phyloP scores from a whole-genome alignment of 2,329 filamentous ascomycete species.

The Fusarium sambucinum region DNA sequence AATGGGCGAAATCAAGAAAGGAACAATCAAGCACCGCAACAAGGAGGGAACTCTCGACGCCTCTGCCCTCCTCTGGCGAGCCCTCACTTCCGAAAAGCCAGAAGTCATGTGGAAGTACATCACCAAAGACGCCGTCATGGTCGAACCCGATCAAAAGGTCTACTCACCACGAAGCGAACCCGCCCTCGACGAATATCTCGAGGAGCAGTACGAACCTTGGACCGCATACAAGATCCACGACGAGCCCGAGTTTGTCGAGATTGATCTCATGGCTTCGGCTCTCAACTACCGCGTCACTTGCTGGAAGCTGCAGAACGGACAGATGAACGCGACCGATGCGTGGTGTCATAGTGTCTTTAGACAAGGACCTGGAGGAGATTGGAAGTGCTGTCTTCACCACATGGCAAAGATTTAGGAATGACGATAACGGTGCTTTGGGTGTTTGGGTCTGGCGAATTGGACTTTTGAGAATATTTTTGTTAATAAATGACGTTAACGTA shows the following conservation, averaged over 20 bases:
- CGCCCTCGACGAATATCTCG: conserved; percentile 50
- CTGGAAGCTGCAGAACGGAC: conserved; percentile 48
- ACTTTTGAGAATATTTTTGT: conserved; percentile 17
- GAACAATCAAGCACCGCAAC: conserved; percentile 53
- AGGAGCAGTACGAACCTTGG: conserved; percentile 52
- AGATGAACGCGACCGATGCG: conserved; percentile 52
- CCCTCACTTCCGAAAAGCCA: conserved; percentile 52
- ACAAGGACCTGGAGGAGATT: conserved; percentile 52
- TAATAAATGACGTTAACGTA: conserved; percentile 25
- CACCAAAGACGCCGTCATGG: conserved; percentile 51
- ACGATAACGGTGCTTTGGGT: conserved; percentile 29
- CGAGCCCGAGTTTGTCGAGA: conserved; percentile 54
- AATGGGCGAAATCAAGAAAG: conserved; percentile 42
- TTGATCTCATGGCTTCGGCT: conserved; percentile 53
- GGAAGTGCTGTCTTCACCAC: conserved; percentile 53
- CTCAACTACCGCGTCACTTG: conserved; percentile 52
- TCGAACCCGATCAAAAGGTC: conserved; percentile 50
- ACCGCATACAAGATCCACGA: conserved; percentile 54
- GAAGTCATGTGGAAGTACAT: conserved; percentile 52
- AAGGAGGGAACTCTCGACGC: conserved; percentile 53
- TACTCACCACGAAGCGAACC: conserved; percentile 51
- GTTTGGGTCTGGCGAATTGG: conserved; percentile 37
- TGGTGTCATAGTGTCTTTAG: conserved; percentile 53
- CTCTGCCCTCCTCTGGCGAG: conserved; percentile 52
- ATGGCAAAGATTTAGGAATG: conserved; percentile 46